phyloP scores from a whole-genome alignment of 1,139 yeast species.

The Chernovozyma aurita region DNA sequence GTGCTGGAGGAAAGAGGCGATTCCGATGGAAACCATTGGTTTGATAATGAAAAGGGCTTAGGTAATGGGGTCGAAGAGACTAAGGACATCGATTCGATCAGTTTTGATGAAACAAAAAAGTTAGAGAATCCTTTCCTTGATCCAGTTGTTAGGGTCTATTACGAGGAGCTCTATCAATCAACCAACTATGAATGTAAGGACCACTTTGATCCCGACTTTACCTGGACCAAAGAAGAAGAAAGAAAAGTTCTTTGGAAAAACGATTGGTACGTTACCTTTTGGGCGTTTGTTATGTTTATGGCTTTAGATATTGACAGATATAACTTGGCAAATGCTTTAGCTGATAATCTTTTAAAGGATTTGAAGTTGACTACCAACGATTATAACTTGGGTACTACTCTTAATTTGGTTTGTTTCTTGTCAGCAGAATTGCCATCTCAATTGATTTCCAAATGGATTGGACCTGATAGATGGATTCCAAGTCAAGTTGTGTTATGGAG shows the following conservation, averaged over 20 bases:
- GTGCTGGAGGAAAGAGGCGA: no score
- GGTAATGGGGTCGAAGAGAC: background rate
- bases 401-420: constrained; percentile 24
- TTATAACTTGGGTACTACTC: constrained; percentile 29
- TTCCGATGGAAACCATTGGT: no score
- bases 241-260: constrained; percentile 17
- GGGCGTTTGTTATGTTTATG: constrained; percentile 27
- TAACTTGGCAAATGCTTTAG: constrained; percentile 28
- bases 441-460: constrained; percentile 27
- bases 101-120: background rate
- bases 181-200: constrained; percentile 18
- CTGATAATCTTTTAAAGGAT: constrained; percentile 27
- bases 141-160: constrained; percentile 15
- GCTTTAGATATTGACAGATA: constrained; percentile 31
- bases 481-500: constrained; percentile 31
- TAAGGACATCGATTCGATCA: background rate
- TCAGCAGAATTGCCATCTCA: constrained; percentile 32
- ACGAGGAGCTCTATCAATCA: constrained; percentile 15
- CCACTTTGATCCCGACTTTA: constrained; percentile 19
- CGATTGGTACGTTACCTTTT: constrained; percentile 24
- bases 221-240: constrained; percentile 21
- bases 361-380: constrained; percentile 25
- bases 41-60: background rate
- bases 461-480: constrained; percentile 31
- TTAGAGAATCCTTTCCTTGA: constrained; percentile 9